Conservation (phyloP, 768 basidiomycete species). For the Amanita rimosa region DNA sequence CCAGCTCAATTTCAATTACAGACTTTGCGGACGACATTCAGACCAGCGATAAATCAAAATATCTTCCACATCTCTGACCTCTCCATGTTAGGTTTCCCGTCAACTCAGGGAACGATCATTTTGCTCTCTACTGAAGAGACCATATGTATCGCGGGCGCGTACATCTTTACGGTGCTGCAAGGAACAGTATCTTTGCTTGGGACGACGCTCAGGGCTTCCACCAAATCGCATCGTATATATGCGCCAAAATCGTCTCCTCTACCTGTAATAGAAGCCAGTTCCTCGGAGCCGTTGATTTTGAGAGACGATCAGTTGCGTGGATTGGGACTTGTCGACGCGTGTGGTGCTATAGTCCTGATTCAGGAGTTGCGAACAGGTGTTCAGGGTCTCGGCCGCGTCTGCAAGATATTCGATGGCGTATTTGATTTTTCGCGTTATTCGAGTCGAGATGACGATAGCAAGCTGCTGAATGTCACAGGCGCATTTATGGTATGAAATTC, state of each 20-base stretch:
- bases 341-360: constrained; percentile 36
- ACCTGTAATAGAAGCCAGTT: constrained; percentile 30
- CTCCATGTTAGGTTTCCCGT: constrained; percentile 16
- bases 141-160: constrained; percentile 60
- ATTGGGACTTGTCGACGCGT: constrained; percentile 7
- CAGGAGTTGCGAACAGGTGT: constrained; percentile 49
- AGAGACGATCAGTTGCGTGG: constrained; percentile 2
- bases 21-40: constrained; percentile 32
- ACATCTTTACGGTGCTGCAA: constrained; percentile 46
- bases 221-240: constrained; percentile 40
- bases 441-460: constrained; percentile 16
- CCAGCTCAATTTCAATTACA: constrained; percentile 11
- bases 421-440: constrained; percentile 45
- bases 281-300: constrained; percentile 5
- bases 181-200: constrained; percentile 54
- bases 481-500: constrained; percentile 32
- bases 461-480: constrained; percentile 35
- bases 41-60: constrained; percentile 32
- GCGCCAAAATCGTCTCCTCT: constrained; percentile 76
- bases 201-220: constrained; percentile 31
- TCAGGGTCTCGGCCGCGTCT: constrained; percentile 54
- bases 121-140: constrained; percentile 36
- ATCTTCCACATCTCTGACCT: constrained; percentile 34
- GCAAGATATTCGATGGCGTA: constrained; percentile 47
- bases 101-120: constrained; percentile 24